Conservation (phyloP, 1,284 basidiomycete genomes). For the Amylostereum areolatum region DNA sequence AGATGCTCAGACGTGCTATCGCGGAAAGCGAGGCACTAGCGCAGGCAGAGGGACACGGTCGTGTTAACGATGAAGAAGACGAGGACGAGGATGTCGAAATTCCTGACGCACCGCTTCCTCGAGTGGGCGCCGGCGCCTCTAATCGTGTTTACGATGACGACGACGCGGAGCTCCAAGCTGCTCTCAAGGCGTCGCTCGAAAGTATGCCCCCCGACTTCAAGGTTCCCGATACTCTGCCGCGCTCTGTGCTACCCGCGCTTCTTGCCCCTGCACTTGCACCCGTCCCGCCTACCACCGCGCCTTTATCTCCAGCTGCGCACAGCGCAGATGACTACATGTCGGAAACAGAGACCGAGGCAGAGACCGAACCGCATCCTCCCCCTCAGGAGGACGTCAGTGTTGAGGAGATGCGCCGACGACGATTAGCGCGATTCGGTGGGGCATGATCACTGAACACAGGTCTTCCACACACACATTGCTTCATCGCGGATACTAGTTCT, state of each 20-base stretch:
- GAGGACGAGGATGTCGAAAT: conserved; percentile 15
- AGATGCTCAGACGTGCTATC: conserved; percentile 56
- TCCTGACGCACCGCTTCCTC: conserved; percentile 1
- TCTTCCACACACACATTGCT: too few relatives aligned
- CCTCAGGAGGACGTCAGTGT: conserved; percentile 38
- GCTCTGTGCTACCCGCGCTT: conserved; percentile 7
- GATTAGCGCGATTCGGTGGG: conserved; percentile 72
- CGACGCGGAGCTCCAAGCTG: conserved; percentile 81
- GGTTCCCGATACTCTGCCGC: conserved; percentile 20
- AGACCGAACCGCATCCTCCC: conserved; percentile 18
- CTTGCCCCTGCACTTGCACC: conserved; percentile 10
- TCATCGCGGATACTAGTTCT: too few relatives aligned
- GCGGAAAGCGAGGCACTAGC: conserved; percentile 58
- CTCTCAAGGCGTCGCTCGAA: conserved; percentile 77
- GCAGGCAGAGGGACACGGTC: conserved; percentile 19
- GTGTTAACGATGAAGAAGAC: conserved; percentile 16
- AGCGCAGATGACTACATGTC: conserved; percentile 20
- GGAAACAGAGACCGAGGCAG: conserved; percentile 24
- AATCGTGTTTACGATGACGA: conserved; percentile 75
- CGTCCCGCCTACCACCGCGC: conserved; percentile 11
- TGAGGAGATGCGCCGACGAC: conserved; percentile 73
- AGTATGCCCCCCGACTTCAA: conserved; percentile 51
- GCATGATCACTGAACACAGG: conserved; percentile 13
- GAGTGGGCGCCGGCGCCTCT: conserved; percentile 14
- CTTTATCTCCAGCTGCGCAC: conserved; percentile 18